Conservation (phyloP, 2,329 filamentous ascomycete genomes). For the Chaetothyriales sp. region DNA sequence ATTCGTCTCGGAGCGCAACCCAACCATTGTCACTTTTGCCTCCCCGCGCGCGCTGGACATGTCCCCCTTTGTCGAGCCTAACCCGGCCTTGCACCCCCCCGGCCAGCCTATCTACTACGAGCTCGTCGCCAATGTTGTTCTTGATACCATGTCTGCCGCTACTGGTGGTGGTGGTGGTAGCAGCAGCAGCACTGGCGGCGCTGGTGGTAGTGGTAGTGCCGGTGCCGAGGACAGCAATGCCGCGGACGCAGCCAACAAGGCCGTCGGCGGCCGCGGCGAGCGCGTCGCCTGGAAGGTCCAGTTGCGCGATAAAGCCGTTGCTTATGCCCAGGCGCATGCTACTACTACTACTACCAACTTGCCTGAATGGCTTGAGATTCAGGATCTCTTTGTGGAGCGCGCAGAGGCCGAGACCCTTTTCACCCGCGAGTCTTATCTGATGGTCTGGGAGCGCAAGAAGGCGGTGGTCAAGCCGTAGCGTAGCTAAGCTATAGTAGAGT, state of each 20-base stretch:
- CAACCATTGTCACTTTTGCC: constrained; percentile 94
- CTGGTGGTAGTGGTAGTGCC: constrained; percentile 22
- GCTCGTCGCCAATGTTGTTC: constrained; percentile 78
- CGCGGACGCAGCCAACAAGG: constrained; percentile 28
- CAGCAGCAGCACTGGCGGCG: too few relatives aligned
- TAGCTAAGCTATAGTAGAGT: background rate
- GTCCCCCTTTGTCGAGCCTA: constrained; percentile 79
- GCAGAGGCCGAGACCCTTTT: constrained; percentile 81
- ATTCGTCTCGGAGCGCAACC: constrained; percentile 89
- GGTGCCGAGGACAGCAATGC: constrained; percentile 26
- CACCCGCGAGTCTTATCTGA: constrained; percentile 83
- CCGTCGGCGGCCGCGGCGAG: constrained; percentile 76
- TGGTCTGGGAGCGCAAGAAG: constrained; percentile 84
- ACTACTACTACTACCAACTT: constrained; percentile 21
- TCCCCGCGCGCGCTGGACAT: constrained; percentile 70
- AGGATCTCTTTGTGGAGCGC: constrained; percentile 85
- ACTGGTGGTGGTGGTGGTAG: constrained; percentile 45
- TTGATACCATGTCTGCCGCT: constrained; percentile 40
- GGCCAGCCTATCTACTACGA: constrained; percentile 88
- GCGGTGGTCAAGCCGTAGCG: constrained; percentile 17
- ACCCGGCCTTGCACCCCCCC: constrained; percentile 52
- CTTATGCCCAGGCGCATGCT: constrained; percentile 17
- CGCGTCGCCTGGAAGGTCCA: constrained; percentile 94
- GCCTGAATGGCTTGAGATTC: constrained; percentile 81
- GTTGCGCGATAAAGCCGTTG: constrained; percentile 51